Evolutionary conservation across 2,329 filamentous ascomycete species (phyloP), one percentile per base, ranked within the genome.

Genomic region (Cladorrhinum sp.): DNA sequence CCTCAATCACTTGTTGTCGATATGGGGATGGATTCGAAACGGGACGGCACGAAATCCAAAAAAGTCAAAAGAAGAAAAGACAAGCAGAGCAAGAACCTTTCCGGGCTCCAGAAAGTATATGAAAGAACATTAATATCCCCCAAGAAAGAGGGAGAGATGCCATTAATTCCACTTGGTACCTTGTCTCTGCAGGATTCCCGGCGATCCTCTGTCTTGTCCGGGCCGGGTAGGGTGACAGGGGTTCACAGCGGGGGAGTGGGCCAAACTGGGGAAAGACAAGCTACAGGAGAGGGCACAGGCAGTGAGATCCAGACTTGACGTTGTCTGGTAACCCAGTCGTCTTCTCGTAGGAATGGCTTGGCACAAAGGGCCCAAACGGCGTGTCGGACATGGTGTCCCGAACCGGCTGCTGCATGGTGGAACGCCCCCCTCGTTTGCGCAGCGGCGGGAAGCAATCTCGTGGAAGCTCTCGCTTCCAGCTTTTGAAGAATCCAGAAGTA

Each of bases 311-410:
- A 51, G 18, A 24, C 53, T 58, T 48, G 24, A 62, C 55, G 60
- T 52, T 52, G 54, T 56, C 48, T 56, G 62, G 54, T 25, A 45
- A 12, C 8, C 12, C 54, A 55, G 23, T 48, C 10, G 20, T 59
- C 49, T 24, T 58, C 50, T 56, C 23, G 29, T 48, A 57, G 53
- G 29, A 57, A 48, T 54, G 52, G n/a, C 65, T 67, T 65, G 64
- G 62, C 64, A 55, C 45, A 48, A 20, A 36, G 29, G 57, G 55
- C 56, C 58, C 53, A 62, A 64, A 65, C 60, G 60, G 62, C 64
- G 55, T 57, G 50, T 51, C 66, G 65, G 66, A 66, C 58, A 58
- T 52, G 27, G 38, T 8, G 24, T 51, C 27, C 66, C 66, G 64
- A 64, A 53, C 20, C n/a, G 20, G 49, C n/a, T n/a, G 32, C n/a